Percentiles rank a stretch among this genome's conserved stretches.
Conservation (phyloP, 2,329 filamentous ascomycete species). For the Alternaria viburni region DNA sequence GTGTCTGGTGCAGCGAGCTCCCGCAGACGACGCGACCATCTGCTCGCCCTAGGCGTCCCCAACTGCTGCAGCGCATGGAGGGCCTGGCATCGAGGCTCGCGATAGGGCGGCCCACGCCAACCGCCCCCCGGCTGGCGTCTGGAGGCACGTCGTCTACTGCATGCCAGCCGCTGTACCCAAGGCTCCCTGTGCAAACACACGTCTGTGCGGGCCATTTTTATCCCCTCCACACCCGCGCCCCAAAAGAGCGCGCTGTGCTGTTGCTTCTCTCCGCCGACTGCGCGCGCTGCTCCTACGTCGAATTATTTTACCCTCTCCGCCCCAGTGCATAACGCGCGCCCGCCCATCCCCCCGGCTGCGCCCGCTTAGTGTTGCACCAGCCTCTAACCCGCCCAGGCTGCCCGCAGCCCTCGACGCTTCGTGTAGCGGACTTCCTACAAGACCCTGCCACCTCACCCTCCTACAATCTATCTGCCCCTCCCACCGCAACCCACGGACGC, state of each 20-base stretch:
- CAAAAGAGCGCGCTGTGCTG: constrained; percentile 13
- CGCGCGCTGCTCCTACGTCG: constrained; percentile 10
- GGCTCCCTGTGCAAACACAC: constrained; percentile 7
- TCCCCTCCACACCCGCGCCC: constrained; percentile 27
- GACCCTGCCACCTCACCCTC: constrained; percentile 40
- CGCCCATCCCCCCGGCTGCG: constrained; percentile 6
- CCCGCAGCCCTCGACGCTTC: constrained; percentile 41
- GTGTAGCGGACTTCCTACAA: constrained; percentile 44
- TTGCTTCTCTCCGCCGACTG: background rate
- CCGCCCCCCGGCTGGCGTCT: constrained; percentile 20
- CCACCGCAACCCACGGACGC: constrained; percentile 17
- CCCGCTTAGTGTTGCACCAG: constrained; percentile 28
- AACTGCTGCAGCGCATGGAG: constrained; percentile 3
- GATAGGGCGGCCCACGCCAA: constrained; percentile 15
- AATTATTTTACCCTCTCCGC: constrained; percentile 7
- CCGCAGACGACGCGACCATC: constrained; percentile 13
- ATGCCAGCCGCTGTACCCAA: constrained; percentile 19
- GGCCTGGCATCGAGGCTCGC: constrained; percentile 5
- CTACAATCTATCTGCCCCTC: constrained; percentile 40
- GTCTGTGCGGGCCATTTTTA: constrained; percentile 32
- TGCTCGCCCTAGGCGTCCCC: constrained; percentile 24
- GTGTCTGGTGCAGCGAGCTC: constrained; percentile 15
- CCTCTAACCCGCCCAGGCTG: constrained; percentile 36
- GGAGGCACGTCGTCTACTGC: constrained; percentile 7
- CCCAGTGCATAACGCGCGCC: constrained; percentile 1